Conservation (phyloP, 2,329 filamentous ascomycete genomes). For the Ascochyta clinopodiicola region DNA sequence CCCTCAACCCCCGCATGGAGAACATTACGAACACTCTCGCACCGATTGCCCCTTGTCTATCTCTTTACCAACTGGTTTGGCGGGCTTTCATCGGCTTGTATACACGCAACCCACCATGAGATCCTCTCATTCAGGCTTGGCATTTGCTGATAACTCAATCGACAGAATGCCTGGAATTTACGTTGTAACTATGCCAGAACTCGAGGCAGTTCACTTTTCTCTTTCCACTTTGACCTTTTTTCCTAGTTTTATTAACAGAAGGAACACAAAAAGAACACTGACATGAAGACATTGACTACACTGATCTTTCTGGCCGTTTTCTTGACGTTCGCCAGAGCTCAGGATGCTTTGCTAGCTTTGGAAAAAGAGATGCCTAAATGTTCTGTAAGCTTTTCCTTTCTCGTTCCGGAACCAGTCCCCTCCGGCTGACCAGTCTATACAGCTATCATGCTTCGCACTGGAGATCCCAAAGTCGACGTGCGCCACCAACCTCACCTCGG, state of each 20-base stretch:
- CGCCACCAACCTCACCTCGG: constrained; percentile 43
- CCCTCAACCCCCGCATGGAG: not conserved
- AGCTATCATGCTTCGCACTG: constrained; percentile 29
- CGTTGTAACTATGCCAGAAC: no score
- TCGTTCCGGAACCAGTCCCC: not conserved
- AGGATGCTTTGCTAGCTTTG: constrained; percentile 18
- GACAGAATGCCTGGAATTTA: not conserved
- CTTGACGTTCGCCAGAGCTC: constrained; percentile 16
- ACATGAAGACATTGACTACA: constrained; percentile 14
- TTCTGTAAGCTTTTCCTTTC: constrained; percentile 19
- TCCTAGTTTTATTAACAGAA: not conserved
- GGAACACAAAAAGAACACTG: not conserved
- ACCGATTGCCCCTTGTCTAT: not conserved
- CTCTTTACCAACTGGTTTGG: not conserved
- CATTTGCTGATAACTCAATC: not conserved
- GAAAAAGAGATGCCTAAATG: constrained; percentile 24
- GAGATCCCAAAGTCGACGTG: constrained; percentile 47
- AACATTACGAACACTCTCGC: not conserved
- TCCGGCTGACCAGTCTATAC: constrained; percentile 5
- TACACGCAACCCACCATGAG: not conserved
- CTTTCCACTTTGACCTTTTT: not conserved
- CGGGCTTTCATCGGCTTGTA: not conserved
- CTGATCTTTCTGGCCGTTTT: constrained; percentile 13
- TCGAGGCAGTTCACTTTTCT: no score
- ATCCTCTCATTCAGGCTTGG: not conserved